Evolutionary conservation across 345 rosid species (phyloP).

Genomic region (Fremontodendron californicum): DNA sequence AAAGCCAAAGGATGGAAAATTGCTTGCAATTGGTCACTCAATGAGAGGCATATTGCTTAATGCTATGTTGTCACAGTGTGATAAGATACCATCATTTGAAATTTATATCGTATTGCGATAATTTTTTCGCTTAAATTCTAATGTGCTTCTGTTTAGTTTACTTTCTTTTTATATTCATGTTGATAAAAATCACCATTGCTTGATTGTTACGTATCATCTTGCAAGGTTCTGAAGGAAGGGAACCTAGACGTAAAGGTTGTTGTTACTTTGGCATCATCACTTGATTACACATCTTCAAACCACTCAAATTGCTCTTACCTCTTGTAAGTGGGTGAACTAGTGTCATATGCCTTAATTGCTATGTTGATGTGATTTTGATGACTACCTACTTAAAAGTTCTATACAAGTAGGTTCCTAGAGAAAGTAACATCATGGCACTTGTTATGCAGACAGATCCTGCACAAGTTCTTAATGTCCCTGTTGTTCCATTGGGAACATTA

Average conservation of each 20-base stretch:
- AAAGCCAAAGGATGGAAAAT: constrained; percentile 60
- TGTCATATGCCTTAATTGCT: not conserved
- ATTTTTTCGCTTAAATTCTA: not conserved
- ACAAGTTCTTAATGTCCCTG: constrained; percentile 88
- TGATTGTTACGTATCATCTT: constrained; percentile 17
- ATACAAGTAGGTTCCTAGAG: constrained; percentile 7
- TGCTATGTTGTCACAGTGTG: constrained; percentile 52
- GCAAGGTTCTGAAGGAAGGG: constrained; percentile 70
- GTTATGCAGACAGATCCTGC: constrained; percentile 87
- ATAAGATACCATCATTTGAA: constrained; percentile 34
- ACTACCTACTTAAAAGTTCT: constrained; percentile 5
- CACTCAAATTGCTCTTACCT: constrained; percentile 82
- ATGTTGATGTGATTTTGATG: constrained; percentile 11
- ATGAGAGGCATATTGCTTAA: constrained; percentile 82
- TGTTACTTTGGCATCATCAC: constrained; percentile 85
- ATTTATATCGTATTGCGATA: not conserved
- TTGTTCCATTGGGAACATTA: constrained; percentile 83
- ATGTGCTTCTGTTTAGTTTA: not conserved
- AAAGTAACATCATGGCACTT: constrained; percentile 16
- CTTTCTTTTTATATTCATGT: not conserved
- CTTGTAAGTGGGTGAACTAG: constrained; percentile 51
- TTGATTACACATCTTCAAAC: constrained; percentile 84
- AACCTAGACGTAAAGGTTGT: constrained; percentile 63
- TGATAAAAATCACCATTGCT: not conserved
- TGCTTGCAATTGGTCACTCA: constrained; percentile 76